Evolutionary conservation across 2,329 filamentous ascomycete species (phyloP), one percentile per base, ranked within the genome.

Genomic region (Fusarium cicatricum): DNA sequence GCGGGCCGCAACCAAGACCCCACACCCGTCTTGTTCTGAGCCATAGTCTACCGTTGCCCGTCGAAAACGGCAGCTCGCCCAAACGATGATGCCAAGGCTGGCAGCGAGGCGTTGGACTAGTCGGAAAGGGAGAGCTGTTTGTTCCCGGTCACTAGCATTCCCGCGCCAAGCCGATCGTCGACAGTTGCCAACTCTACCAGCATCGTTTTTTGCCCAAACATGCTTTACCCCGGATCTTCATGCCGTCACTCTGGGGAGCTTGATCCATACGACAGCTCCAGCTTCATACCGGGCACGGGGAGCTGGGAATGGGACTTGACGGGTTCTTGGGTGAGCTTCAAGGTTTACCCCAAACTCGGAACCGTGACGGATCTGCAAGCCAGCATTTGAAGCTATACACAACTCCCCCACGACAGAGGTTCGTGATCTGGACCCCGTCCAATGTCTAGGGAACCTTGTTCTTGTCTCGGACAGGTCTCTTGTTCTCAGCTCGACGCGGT

Each of bases 71-170:
- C 28, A 46, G 10, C 31, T 38, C 10, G 28, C 16, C 15, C 32
- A 11, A 32, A 29, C 11, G 15, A 39, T 15, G 16, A 29, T 11
- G 44, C 8, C 41, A 48, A 48, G 33, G 15, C 37, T 21, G 29
- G 38, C 31, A 57, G 60, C 31, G 43, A 49, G 50, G 59, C 46
- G 47, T 26, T 26, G 23, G 11, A 8, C 31, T 51, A 62, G 59
- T 12, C 9, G 23, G 9, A 26, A 11, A 2, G 10, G 11, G 29
- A 11, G n/a, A 26, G 14, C 17, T 7, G 14, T 12, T 23, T 46
- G 36, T 28, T 37, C 34, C 39, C 43, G 14, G 42, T 10, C 42
- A 33, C 39, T 26, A 19, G 48, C 42, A 63, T 42, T 56, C 23
- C 42, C 60, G 28, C 16, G 11, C n/a, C 16, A 2, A 5, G 32